Evolutionary conservation across 148 eudicot species (phyloP).

Genomic region (Silene uniflora): DNA sequence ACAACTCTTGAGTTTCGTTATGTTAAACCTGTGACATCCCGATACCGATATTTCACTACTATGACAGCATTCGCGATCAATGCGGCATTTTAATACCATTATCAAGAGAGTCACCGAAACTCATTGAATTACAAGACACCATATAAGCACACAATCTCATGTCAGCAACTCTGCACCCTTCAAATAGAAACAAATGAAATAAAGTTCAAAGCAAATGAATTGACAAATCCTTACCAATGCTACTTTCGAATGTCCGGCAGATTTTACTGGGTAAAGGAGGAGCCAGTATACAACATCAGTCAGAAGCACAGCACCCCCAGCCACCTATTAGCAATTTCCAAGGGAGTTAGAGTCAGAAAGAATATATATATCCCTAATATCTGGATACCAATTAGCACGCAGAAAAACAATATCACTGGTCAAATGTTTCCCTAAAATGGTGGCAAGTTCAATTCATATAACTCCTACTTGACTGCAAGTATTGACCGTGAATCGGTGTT

Average conservation of each 20-base stretch:
- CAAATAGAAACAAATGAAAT: not conserved
- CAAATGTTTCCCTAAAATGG: not conserved
- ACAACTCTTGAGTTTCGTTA: too few species aligned
- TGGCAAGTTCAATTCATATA: not conserved
- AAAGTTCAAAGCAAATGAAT: not conserved
- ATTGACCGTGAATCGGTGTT: not conserved
- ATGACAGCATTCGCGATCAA: too few species aligned
- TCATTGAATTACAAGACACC: not conserved
- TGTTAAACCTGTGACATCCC: too few species aligned
- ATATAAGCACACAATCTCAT: not conserved
- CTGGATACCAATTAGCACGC: too few species aligned
- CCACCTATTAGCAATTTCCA: constrained; percentile 37
- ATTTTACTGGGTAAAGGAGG: constrained; percentile 60
- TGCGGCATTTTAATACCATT: too few species aligned
- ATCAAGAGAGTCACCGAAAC: not conserved
- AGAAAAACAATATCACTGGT: not conserved
- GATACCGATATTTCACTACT: too few species aligned
- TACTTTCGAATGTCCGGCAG: constrained; percentile 33
- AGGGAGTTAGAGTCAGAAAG: constrained; percentile 5
- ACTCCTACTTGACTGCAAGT: not conserved
- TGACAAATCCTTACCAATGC: constrained; percentile 48
- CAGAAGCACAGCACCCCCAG: constrained; percentile 76
- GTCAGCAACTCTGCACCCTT: not conserved
- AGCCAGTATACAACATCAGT: constrained; percentile 86
- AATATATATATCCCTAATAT: not conserved